These are phyloP conservation scores for Moniliella sp. DNA, from an alignment of 1,284 basidiomycete species.

Conservation along the genomic window DNA sequence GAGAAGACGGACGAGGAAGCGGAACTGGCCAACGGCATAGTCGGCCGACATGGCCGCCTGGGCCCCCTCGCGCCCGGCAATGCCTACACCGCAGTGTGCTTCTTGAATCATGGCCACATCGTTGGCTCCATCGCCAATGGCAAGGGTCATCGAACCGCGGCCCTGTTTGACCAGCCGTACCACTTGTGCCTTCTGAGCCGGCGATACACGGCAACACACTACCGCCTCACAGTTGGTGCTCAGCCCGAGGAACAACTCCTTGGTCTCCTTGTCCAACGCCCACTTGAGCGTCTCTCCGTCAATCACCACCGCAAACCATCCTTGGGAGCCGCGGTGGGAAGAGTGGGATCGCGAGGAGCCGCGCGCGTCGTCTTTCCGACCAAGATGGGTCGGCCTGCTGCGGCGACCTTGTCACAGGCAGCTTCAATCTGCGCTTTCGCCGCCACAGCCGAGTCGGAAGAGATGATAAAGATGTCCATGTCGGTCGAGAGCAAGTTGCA, in stretches of 20 bases:
- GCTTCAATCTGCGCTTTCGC: constrained; percentile 71
- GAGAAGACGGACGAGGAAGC: constrained; percentile 68
- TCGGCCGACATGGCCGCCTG: constrained; percentile 97
- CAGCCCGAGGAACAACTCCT: constrained; percentile 65
- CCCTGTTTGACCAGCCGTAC: constrained; percentile 89
- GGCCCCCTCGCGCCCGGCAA: constrained; percentile 80
- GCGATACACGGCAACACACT: constrained; percentile 86
- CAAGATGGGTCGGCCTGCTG: constrained; percentile 45
- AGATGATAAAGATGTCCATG: constrained; percentile 77
- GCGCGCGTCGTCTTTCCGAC: too few relatives aligned
- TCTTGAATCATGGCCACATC: constrained; percentile 97
- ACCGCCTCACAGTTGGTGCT: constrained; percentile 90
- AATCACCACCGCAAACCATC: constrained; percentile 81
- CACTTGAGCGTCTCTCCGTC: constrained; percentile 76
- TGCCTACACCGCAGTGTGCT: constrained; percentile 85
- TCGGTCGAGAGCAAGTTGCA: constrained; percentile 15
- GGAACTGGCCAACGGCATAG: constrained; percentile 90
- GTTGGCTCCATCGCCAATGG: constrained; percentile 87
- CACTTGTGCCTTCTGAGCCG: constrained; percentile 82
- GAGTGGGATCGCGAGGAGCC: too few relatives aligned
- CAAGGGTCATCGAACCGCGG: constrained; percentile 77
- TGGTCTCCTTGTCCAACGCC: constrained; percentile 58
- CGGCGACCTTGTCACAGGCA: constrained; percentile 78
- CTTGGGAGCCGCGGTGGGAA: too few relatives aligned
- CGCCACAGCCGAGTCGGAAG: constrained; percentile 55